Evolutionary conservation across 1,284 basidiomycete genomes (phyloP).

Genomic region (Ustilago trichophora): DNA sequence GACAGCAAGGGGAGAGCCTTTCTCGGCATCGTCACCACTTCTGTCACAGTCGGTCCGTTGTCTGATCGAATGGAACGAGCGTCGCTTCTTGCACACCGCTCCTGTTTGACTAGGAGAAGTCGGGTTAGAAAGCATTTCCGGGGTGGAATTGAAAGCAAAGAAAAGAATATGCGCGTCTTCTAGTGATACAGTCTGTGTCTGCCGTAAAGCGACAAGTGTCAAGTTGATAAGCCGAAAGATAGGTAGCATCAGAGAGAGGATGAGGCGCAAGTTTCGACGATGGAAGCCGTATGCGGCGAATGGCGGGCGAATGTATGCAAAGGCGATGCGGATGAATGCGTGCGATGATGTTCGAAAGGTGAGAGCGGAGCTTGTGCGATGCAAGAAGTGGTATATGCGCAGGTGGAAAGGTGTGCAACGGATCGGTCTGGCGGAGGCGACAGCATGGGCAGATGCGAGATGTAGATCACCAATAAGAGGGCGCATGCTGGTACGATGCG

Average conservation of each 20-base stretch:
- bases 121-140: too few species aligned
- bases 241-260: neutral
- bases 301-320: neutral
- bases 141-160: too few species aligned
- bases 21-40: too few species aligned
- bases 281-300: too few species aligned
- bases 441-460: neutral
- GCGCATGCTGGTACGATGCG: neutral
- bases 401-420: neutral
- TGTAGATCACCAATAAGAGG: neutral
- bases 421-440: neutral
- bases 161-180: neutral
- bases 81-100: slow-evolving; percentile 9
- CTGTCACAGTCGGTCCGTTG: too few species aligned
- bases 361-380: neutral
- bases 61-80: slow-evolving; percentile 4
- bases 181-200: slow-evolving; percentile 36
- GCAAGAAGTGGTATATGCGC: slow-evolving; percentile 10
- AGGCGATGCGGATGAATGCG: neutral
- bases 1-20: neutral
- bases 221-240: neutral
- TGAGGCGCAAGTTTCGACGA: neutral
- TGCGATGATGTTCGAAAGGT: too few species aligned
- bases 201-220: neutral
- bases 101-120: too few species aligned